Evolutionary conservation across 148 eudicot genomes (phyloP).

Genomic region (Rhododendron williamsianum): DNA sequence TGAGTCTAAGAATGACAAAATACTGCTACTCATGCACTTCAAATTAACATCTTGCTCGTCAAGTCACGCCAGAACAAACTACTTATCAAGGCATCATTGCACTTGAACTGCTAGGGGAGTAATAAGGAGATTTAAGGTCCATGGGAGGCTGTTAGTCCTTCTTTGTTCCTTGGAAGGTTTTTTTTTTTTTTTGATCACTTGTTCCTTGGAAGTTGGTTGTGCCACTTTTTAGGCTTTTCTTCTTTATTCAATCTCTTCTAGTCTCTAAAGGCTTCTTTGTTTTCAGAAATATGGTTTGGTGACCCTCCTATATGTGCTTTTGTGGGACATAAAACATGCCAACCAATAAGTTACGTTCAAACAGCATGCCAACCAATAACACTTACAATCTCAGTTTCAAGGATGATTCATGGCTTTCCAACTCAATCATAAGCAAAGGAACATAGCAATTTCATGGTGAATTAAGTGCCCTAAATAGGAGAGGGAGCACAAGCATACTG

Average conservation of each 20-base stretch:
- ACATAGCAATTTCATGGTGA: background rate
- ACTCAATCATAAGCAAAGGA: background rate
- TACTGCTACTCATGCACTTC: background rate
- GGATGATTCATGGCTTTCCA: background rate
- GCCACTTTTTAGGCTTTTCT: background rate
- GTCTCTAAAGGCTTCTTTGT: background rate
- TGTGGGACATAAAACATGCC: background rate
- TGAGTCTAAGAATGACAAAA: background rate
- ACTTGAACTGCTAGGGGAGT: background rate
- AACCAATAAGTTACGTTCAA: background rate
- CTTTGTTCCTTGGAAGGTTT: background rate
- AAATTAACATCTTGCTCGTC: background rate
- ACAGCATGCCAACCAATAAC: background rate
- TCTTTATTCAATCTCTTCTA: background rate
- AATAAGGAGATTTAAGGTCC: background rate
- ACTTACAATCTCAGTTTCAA: background rate
- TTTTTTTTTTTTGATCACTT: background rate
- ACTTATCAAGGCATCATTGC: background rate
- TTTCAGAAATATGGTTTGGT: background rate
- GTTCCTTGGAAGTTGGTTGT: background rate
- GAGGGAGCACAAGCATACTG: background rate
- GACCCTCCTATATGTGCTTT: background rate
- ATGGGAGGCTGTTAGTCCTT: background rate
- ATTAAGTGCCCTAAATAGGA: background rate
- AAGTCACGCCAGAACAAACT: background rate